Percentiles rank a stretch among this genome's conserved stretches.
Conservation (phyloP, 345 rosid species). For the Mallotus nudiflorus region DNA sequence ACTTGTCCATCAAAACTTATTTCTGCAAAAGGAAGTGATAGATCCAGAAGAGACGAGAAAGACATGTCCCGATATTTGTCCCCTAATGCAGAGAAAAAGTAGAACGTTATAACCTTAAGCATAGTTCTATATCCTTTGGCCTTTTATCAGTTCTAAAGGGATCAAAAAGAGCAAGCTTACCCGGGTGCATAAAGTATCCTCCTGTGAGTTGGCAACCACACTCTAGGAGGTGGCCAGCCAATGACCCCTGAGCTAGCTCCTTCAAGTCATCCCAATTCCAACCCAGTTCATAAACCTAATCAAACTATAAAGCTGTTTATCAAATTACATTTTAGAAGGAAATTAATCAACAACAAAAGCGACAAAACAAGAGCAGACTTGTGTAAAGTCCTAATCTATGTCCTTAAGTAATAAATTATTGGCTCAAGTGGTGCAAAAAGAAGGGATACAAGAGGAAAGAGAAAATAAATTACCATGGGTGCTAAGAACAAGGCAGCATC, state of each 20-base stretch:
- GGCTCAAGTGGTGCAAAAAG: not conserved
- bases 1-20: slow-evolving; percentile 59
- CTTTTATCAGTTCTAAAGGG: not conserved
- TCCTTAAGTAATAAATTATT: not conserved
- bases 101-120: slow-evolving; percentile 13
- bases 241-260: slow-evolving; percentile 80
- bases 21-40: slow-evolving; percentile 92
- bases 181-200: slow-evolving; percentile 99
- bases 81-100: slow-evolving; percentile 41
- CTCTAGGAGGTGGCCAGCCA: slow-evolving; percentile 92
- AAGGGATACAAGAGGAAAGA: not conserved
- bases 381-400: not conserved
- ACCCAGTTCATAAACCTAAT: slow-evolving; percentile 83
- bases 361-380: slow-evolving; percentile 2
- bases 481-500: slow-evolving; percentile 92
- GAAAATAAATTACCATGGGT: slow-evolving; percentile 65
- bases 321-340: not conserved
- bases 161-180: slow-evolving; percentile 38
- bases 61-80: slow-evolving; percentile 65
- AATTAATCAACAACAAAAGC: not conserved
- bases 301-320: slow-evolving; percentile 15
- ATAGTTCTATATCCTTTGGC: slow-evolving; percentile 6
- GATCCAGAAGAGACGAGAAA: slow-evolving; percentile 54
- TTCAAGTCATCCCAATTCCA: slow-evolving; percentile 90
- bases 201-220: slow-evolving; percentile 99